These are phyloP conservation scores for Quercus engelmannii DNA, from an alignment of 306 rosid genomes.

Conservation along the genomic window DNA sequence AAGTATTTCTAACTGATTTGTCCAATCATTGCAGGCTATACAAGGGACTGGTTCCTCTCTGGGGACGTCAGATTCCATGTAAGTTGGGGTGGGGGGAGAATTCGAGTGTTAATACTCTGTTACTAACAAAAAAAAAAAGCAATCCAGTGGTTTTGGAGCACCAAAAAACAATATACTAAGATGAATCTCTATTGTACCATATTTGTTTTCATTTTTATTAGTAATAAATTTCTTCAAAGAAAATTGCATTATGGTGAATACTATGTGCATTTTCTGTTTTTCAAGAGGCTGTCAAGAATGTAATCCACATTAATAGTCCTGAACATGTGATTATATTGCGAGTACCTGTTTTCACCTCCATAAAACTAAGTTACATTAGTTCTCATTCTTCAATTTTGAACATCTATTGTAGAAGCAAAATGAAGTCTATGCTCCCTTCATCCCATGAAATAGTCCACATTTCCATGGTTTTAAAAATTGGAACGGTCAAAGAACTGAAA, in stretches of 20 bases:
- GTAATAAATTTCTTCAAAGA: too few species aligned
- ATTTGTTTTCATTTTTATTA: too few species aligned
- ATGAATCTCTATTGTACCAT: neutral
- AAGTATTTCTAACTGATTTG: constrained; percentile 10
- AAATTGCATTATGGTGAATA: too few species aligned
- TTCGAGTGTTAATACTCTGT: neutral
- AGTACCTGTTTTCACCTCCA: neutral
- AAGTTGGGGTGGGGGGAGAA: constrained; percentile 26
- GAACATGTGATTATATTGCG: neutral
- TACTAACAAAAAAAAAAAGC: neutral
- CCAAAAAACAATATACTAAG: too few species aligned
- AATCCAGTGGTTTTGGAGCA: neutral
- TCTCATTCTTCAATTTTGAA: neutral
- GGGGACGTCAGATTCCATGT: constrained; percentile 99
- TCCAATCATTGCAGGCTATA: constrained; percentile 64
- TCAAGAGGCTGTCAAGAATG: neutral
- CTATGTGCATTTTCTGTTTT: too few species aligned
- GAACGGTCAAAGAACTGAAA: too few species aligned
- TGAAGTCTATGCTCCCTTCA: neutral
- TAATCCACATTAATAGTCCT: neutral
- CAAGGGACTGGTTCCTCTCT: constrained; percentile 96
- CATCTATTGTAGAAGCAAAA: neutral
- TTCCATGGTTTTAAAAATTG: neutral
- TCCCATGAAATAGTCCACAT: neutral
- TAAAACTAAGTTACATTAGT: neutral